Conservation (phyloP, 1,139 yeast species). For the Pichia sp. region DNA sequence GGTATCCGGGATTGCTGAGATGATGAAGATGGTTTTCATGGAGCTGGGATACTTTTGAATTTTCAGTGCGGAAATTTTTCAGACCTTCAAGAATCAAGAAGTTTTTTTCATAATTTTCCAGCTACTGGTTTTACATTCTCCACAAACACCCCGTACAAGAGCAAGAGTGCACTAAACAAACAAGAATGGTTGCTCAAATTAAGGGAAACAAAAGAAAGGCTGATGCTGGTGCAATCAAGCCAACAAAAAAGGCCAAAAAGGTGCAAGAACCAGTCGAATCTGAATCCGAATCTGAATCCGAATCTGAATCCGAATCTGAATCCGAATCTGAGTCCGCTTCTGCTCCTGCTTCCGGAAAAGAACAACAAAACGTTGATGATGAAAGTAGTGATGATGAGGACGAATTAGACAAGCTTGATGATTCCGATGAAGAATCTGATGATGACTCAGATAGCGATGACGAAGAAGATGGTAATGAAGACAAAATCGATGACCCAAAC, state of each 20-base stretch:
- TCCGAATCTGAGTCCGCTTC: slow-evolving; percentile 9
- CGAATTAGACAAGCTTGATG: slow-evolving; percentile 1
- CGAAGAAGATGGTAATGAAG: slow-evolving; percentile 19
- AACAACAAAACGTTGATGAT: slow-evolving; percentile 4
- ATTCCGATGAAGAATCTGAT: slow-evolving; percentile 9
- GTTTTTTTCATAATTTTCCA: no score
- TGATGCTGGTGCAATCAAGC: slow-evolving; percentile 9
- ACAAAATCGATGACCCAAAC: slow-evolving; percentile 22
- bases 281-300: slow-evolving; percentile 10
- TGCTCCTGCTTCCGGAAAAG: slow-evolving; percentile 8
- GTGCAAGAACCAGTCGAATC: slow-evolving; percentile 8
- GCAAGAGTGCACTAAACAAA: not conserved
- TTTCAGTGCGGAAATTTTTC: no score
- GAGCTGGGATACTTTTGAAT: not conserved
- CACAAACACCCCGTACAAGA: no score
- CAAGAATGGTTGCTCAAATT: slow-evolving; percentile 17
- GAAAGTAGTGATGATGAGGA: slow-evolving; percentile 22
- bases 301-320: slow-evolving; percentile 11
- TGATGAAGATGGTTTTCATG: not conserved
- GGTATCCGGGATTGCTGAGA: not conserved
- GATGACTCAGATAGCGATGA: slow-evolving; percentile 21
- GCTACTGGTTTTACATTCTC: no score
- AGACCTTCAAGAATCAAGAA: no score
- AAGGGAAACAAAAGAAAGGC: slow-evolving; percentile 20
- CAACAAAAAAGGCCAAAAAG: slow-evolving; percentile 17